These are phyloP conservation scores for Heliosperma pusillum DNA, from an alignment of 148 eudicot species.

Conservation along the genomic window DNA sequence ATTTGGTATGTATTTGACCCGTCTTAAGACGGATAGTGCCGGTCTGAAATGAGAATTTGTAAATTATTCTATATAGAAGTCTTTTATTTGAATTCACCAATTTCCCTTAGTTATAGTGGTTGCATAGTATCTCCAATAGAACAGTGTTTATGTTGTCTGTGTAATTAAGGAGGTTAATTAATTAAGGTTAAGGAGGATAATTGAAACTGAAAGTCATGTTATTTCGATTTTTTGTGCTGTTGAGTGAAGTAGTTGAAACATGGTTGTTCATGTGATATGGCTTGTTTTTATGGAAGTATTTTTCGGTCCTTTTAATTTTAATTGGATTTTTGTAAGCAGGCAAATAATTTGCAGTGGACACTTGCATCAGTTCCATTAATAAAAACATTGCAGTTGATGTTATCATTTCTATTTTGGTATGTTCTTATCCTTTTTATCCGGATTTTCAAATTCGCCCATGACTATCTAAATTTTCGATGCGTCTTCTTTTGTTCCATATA, in stretches of 20 bases:
- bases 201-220: constrained; percentile 18
- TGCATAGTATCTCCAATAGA: not conserved
- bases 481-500: not conserved
- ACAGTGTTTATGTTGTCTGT: not conserved
- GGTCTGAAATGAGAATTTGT: too few species aligned
- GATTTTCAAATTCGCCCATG: not conserved
- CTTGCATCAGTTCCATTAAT: constrained; percentile 80
- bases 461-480: not conserved
- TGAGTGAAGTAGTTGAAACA: constrained; percentile 26
- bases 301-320: too few species aligned
- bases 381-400: constrained; percentile 69
- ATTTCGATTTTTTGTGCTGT: constrained; percentile 13
- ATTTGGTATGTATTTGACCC: too few species aligned
- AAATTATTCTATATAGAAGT: too few species aligned
- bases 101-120: not conserved
- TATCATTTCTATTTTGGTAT: constrained; percentile 94
- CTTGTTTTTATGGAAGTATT: not conserved
- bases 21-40: too few species aligned
- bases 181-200: not conserved
- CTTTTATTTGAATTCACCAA: not conserved
- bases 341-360: constrained; percentile 82
- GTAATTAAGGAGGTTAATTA: not conserved
- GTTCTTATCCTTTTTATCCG: constrained; percentile 6
- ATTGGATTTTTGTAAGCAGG: constrained; percentile 44
- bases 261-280: constrained; percentile 2